Evolutionary conservation across 1,284 basidiomycete genomes (phyloP).

Genomic region (Grifola frondosa): DNA sequence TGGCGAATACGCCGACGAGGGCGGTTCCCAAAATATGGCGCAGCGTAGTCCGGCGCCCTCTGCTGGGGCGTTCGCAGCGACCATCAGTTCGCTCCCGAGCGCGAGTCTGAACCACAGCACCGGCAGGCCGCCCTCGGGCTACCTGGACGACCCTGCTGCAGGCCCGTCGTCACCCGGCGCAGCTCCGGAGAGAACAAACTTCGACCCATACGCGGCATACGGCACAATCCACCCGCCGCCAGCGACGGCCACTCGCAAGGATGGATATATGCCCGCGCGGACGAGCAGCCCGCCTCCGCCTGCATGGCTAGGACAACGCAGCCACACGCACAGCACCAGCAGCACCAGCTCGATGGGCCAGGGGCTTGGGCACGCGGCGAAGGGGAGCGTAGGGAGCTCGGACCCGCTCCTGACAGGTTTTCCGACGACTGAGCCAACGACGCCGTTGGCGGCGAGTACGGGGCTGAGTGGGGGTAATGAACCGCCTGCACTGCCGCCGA

Average conservation of each 20-base stretch:
- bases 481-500: conserved; percentile 42
- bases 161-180: conserved; percentile 11
- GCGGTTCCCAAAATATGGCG: conserved; percentile 20
- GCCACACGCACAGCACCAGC: conserved; percentile 29
- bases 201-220: conserved; percentile 59
- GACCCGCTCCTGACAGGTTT: conserved; percentile 60
- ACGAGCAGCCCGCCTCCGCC: conserved; percentile 46
- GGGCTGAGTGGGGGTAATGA: conserved; percentile 10
- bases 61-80: conserved; percentile 14
- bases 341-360: conserved; percentile 23
- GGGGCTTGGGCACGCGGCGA: conserved; percentile 41
- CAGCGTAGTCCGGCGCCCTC: conserved; percentile 25
- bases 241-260: conserved; percentile 23
- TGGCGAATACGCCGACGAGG: conserved; percentile 55
- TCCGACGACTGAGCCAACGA: conserved; percentile 26
- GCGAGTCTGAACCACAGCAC: conserved; percentile 16
- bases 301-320: conserved; percentile 19
- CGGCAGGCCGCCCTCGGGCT: conserved; percentile 33
- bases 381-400: conserved; percentile 58
- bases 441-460: conserved; percentile 19
- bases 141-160: conserved; percentile 18
- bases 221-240: conserved; percentile 33
- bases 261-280: conserved; percentile 46
- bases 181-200: conserved; percentile 30
- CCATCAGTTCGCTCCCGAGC: conserved; percentile 20